These are phyloP conservation scores for Platanthera guangdongensis DNA, from an alignment of 106 monocot genomes.

Conservation along the genomic window DNA sequence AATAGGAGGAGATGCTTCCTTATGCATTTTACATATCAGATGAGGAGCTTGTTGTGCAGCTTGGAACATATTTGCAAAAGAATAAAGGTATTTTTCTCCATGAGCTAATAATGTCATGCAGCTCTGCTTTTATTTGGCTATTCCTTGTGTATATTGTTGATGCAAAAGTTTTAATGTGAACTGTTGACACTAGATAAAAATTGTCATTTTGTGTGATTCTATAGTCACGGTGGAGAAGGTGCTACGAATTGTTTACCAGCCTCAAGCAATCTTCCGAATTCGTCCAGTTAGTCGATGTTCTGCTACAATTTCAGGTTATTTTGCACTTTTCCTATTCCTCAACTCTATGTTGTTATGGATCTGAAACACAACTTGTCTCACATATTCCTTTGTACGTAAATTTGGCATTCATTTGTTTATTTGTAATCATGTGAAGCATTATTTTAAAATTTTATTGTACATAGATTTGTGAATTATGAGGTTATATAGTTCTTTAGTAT, in stretches of 20 bases:
- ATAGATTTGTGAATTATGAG: too few species aligned
- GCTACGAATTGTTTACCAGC: slow-evolving; percentile 75
- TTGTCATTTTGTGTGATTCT: slow-evolving; percentile 6
- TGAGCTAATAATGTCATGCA: background rate
- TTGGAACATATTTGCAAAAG: slow-evolving; percentile 60
- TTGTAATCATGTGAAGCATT: too few species aligned
- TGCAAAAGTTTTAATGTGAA: background rate
- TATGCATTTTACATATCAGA: slow-evolving; percentile 91
- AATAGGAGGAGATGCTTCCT: slow-evolving; percentile 82
- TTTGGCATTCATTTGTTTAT: too few species aligned
- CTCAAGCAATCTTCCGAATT: slow-evolving; percentile 90
- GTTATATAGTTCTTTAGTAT: too few species aligned
- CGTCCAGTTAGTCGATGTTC: slow-evolving; percentile 89
- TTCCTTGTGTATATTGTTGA: background rate
- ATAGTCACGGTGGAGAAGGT: slow-evolving; percentile 90
- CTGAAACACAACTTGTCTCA: background rate
- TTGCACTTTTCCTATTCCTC: background rate
- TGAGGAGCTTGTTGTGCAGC: slow-evolving; percentile 67
- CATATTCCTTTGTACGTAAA: too few species aligned
- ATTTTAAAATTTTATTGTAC: too few species aligned
- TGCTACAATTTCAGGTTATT: slow-evolving; percentile 86
- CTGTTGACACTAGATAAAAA: background rate
- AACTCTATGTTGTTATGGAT: background rate
- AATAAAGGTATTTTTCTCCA: slow-evolving; percentile 45
- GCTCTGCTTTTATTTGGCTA: background rate